Evolutionary conservation across 306 rosid species (phyloP), one percentile per base, ranked within the genome.

Genomic region (Trifolium fragiferum): DNA sequence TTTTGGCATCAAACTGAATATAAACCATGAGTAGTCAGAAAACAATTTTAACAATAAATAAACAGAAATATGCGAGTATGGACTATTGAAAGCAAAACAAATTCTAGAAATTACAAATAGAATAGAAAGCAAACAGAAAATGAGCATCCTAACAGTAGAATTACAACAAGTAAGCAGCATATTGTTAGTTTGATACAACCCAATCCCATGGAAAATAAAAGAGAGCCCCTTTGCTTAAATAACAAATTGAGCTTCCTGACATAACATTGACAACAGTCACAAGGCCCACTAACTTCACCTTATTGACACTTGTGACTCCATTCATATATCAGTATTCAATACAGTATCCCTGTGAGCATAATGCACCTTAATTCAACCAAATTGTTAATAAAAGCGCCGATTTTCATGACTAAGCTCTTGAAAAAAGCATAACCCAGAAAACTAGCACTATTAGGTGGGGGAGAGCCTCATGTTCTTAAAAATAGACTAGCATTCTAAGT

Each of bases 1-100:
- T 90, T 84, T 94, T 94, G 76, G 96, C 92, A 23, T 66, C 89
- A 73, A 89, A 94, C 99, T 94, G 84, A 73, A 82, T 74, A 85
- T 38, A 82, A 85, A 79, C 16, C 21, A 69, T 33, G 23, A 76
- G 20, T 30, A 32, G 65, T 75, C 79, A 88, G 82, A 84, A 79
- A 74, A 20, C 76, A 73, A 54, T 67, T 68, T 58, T 44, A 18
- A 64, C 60, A 70, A 37, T 20, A 25, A 67, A 43, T 16, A 18
- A 62, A 47, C 18, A 80, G 55, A 64, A 62, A 43, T 14, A 70
- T 21, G 11, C 2, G 2, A 37, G 40, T 37, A 1, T 37, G 38
- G 38, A 27, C 4, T 27, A 30, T 30, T 30, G 33, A 30, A 30
- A 30, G 33, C 1, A 21, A 27, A 27, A 27, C 3, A 27, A 3